phyloP scores from a whole-genome alignment of 768 basidiomycete species.

The Glaciozyma antarctica region DNA sequence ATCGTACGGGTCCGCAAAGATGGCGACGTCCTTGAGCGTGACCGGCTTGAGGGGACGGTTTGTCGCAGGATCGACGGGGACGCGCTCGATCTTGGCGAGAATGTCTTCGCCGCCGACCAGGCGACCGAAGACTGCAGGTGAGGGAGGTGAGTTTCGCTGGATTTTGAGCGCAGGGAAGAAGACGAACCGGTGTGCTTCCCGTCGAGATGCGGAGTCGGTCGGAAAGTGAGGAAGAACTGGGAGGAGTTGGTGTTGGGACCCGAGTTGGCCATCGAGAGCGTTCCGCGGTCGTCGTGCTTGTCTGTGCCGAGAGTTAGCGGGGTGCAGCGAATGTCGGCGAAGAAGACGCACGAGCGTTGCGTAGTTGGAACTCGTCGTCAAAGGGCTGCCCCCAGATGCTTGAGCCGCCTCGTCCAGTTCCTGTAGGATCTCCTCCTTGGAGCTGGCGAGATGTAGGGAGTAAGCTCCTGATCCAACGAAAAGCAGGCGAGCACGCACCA shows the following conservation, averaged over 20 bases:
- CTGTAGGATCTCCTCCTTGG: slow-evolving; percentile 97
- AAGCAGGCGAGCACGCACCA: slow-evolving; percentile 49
- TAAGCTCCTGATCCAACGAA: slow-evolving; percentile 14
- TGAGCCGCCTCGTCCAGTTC: slow-evolving; percentile 85
- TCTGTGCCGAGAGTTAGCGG: background rate
- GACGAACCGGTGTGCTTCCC: slow-evolving; percentile 39
- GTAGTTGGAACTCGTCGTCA: slow-evolving; percentile 82
- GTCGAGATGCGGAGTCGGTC: slow-evolving; percentile 70
- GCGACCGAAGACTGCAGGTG: slow-evolving; percentile 69
- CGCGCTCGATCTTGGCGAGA: slow-evolving; percentile 67
- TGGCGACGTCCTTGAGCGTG: slow-evolving; percentile 39
- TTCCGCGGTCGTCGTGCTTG: slow-evolving; percentile 55
- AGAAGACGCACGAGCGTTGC: slow-evolving; percentile 62
- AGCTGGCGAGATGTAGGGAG: slow-evolving; percentile 47
- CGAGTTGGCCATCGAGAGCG: slow-evolving; percentile 90
- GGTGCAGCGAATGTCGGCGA: background rate
- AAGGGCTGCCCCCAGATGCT: slow-evolving; percentile 94
- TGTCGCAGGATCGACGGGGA: slow-evolving; percentile 71
- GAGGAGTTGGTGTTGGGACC: slow-evolving; percentile 79
- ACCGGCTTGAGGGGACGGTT: slow-evolving; percentile 80
- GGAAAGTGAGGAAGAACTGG: slow-evolving; percentile 90
- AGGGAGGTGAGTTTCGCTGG: background rate
- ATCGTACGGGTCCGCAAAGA: slow-evolving; percentile 68
- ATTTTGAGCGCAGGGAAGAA: background rate
- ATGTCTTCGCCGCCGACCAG: slow-evolving; percentile 92